Evolutionary conservation across 1,284 basidiomycete species (phyloP).

Genomic region (Pholiota adiposa): DNA sequence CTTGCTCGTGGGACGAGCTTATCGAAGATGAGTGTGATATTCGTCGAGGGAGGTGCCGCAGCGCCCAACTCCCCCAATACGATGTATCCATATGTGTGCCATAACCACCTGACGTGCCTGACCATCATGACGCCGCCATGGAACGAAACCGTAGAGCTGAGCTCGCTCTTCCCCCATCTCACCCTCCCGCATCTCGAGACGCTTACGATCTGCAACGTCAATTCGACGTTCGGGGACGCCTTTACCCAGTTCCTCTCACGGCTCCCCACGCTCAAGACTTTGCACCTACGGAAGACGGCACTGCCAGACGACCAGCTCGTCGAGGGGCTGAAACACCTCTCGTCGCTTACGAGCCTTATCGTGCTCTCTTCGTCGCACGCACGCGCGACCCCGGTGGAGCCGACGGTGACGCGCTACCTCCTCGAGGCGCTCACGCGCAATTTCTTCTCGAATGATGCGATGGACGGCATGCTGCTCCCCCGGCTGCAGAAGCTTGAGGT

Average conservation of each 20-base stretch:
- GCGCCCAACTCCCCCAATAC: slow-evolving; percentile 9
- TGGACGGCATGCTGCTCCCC: slow-evolving; percentile 30
- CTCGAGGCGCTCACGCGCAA: slow-evolving; percentile 34
- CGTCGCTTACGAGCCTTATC: slow-evolving; percentile 34
- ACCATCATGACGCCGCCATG: slow-evolving; percentile 38
- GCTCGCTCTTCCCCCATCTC: slow-evolving; percentile 35
- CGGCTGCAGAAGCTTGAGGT: slow-evolving; percentile 33
- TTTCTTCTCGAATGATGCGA: slow-evolving; percentile 28
- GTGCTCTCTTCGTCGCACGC: slow-evolving; percentile 26
- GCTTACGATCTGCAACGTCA: slow-evolving; percentile 40
- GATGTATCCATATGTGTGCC: slow-evolving; percentile 27
- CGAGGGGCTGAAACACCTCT: slow-evolving; percentile 33
- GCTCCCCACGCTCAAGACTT: slow-evolving; percentile 31
- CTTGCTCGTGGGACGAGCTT: slow-evolving; percentile 33
- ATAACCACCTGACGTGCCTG: slow-evolving; percentile 34
- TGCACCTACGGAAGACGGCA: slow-evolving; percentile 39
- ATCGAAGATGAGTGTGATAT: slow-evolving; percentile 34
- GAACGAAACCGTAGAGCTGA: slow-evolving; percentile 36
- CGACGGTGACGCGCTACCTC: slow-evolving; percentile 33
- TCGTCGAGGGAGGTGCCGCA: slow-evolving; percentile 26
- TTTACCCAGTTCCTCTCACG: slow-evolving; percentile 36
- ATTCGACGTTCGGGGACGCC: slow-evolving; percentile 31
- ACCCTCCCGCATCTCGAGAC: slow-evolving; percentile 37
- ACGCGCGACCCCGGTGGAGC: slow-evolving; percentile 20
- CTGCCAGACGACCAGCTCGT: slow-evolving; percentile 39